These are phyloP conservation scores for Lepidium aucheri DNA, from an alignment of 345 rosid species.

Conservation along the genomic window DNA sequence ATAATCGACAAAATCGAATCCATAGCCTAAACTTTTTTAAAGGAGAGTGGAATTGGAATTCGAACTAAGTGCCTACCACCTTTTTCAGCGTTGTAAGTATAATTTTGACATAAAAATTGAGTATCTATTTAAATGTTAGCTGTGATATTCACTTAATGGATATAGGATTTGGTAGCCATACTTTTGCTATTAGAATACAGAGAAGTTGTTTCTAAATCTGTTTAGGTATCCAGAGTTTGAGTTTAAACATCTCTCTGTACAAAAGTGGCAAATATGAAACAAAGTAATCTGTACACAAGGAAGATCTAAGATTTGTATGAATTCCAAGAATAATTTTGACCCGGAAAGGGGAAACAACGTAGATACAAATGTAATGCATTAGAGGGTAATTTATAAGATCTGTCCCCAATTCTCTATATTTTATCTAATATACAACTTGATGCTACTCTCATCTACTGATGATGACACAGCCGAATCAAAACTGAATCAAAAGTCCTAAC, in stretches of 20 bases:
- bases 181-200: background rate
- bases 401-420: constrained; percentile 14
- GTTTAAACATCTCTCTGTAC: background rate
- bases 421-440: constrained; percentile 27
- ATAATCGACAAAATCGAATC: no score
- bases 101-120: background rate
- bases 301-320: background rate
- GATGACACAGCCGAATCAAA: constrained; percentile 16
- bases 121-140: background rate
- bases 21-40: no score
- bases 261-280: background rate
- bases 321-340: constrained; percentile 19
- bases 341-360: background rate
- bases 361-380: constrained; percentile 16
- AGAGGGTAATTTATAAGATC: constrained; percentile 17
- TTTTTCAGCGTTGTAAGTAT: no score
- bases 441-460: constrained; percentile 13
- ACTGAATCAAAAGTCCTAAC: constrained; percentile 19
- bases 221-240: background rate
- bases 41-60: no score
- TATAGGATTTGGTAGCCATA: background rate
- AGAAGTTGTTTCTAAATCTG: background rate
- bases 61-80: no score
- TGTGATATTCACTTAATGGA: background rate
- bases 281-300: background rate